Base-by-base conservation (phyloP, 768 basidiomycete genomes). In the Suillus plorans region DNA sequence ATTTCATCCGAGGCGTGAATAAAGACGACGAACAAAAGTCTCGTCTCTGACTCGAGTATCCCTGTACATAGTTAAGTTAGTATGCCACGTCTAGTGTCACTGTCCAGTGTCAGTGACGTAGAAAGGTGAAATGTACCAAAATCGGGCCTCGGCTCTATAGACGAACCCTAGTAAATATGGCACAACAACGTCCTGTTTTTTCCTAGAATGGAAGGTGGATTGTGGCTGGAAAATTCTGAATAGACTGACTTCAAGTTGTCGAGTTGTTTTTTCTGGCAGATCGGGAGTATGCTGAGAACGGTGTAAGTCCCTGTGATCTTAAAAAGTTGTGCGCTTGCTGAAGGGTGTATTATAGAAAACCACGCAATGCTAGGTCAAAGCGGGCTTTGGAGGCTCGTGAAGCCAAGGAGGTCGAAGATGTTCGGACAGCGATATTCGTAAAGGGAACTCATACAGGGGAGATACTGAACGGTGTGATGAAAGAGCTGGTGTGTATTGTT, bases 341-440 rank as follows among this genome's bases (percentile, higher is more conserved):
- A 34, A 20, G 18, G 10, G 59, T 20, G 16, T 63, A 10, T 16
- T 45, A 10, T 61, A 90, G 89, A 72, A 98, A 97, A 81, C 94
- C 97, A 25, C 94, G 92, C 82, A 98, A 97, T 84, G 96, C 97
- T 7, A 87, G 97, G 42, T 91, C 92, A 16, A 99, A 99, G 78
- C 85, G 97, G 66, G 96, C 86, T 0, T 71, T 96, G 69, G 92
- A 92, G 37, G 92, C 91, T 42, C 85, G 95, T 13, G 90, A 90
- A 71, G 87, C 97, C 1, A 96, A 97, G 73, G 89, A 95, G 69
- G 82, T 97, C 63, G 95, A 96, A 78, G 94, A 93, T 73, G 83
- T 87, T 42, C 88, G 95, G 69, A 94, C 89, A 25, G 89, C 90
- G 13, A 85, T 99, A 64, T 97, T 99, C 75, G 94, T 97, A 31